Conservation (phyloP, 2,329 filamentous ascomycete genomes). For the Cordyceps javanica region DNA sequence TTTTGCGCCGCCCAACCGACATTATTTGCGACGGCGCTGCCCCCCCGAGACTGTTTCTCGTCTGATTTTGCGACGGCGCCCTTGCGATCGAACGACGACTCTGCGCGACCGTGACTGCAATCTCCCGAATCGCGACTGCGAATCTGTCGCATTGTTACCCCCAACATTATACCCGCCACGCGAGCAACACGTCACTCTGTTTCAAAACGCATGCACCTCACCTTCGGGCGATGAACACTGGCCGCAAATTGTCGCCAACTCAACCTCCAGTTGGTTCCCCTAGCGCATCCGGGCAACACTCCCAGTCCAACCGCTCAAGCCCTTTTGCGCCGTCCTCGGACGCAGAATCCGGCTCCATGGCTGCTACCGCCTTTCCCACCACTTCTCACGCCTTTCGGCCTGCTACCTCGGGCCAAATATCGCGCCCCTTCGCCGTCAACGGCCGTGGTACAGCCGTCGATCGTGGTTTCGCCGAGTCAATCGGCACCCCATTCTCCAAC, state of each 20-base stretch:
- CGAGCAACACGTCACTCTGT: not conserved
- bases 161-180: not conserved
- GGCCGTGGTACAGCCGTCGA: constrained; percentile 32
- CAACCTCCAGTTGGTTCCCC: constrained; percentile 19
- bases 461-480: constrained; percentile 35
- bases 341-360: constrained; percentile 30
- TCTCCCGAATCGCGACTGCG: not conserved
- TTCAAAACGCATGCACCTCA: constrained; percentile 20
- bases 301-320: constrained; percentile 25
- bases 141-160: not conserved
- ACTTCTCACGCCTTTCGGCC: constrained; percentile 34
- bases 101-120: constrained; percentile 2
- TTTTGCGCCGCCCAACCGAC: not conserved
- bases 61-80: not conserved
- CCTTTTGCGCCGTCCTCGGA: constrained; percentile 26
- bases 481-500: constrained; percentile 33
- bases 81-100: not conserved
- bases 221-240: constrained; percentile 25
- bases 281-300: constrained; percentile 21
- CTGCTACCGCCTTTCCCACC: constrained; percentile 34
- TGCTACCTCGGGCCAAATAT: constrained; percentile 24
- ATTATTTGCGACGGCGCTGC: not conserved
- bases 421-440: constrained; percentile 27
- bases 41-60: not conserved
- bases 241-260: constrained; percentile 17